Conservation (phyloP, 1,284 basidiomycete genomes). For the Puccinia novopanici region DNA sequence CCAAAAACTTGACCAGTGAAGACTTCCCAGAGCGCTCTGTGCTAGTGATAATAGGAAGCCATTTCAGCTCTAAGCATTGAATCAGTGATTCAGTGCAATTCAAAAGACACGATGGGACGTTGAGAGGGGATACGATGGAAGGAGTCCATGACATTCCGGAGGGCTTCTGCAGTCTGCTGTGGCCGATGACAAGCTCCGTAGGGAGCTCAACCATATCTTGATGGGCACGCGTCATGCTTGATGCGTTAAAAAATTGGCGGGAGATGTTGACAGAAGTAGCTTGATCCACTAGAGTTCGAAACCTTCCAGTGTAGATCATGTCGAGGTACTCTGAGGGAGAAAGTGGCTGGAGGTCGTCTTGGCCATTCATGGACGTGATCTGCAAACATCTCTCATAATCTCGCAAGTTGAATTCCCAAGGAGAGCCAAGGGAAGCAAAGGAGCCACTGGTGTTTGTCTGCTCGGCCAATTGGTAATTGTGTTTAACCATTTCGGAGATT, state of each 20-base stretch:
- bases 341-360: slow-evolving; percentile 59
- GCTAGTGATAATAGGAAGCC: slow-evolving; percentile 87
- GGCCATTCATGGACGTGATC: slow-evolving; percentile 59
- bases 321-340: slow-evolving; percentile 70
- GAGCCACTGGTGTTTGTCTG: slow-evolving; percentile 69
- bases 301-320: slow-evolving; percentile 80
- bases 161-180: slow-evolving; percentile 37
- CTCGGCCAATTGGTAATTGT: slow-evolving; percentile 74
- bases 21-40: slow-evolving; percentile 77
- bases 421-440: slow-evolving; percentile 81
- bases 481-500: slow-evolving; percentile 73
- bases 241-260: slow-evolving; percentile 65
- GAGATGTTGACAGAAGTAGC: slow-evolving; percentile 68
- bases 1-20: slow-evolving; percentile 71
- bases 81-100: slow-evolving; percentile 72
- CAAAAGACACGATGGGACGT: slow-evolving; percentile 27
- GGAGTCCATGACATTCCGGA: not conserved
- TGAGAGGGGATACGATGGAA: slow-evolving; percentile 18
- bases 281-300: slow-evolving; percentile 74
- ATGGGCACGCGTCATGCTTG: slow-evolving; percentile 57
- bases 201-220: slow-evolving; percentile 54
- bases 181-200: slow-evolving; percentile 42
- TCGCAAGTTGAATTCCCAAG: slow-evolving; percentile 99
- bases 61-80: slow-evolving; percentile 74
- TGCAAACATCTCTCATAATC: slow-evolving; percentile 86